Evolutionary conservation across 2,329 filamentous ascomycete species (phyloP).

Genomic region (Cladosporium sp.): DNA sequence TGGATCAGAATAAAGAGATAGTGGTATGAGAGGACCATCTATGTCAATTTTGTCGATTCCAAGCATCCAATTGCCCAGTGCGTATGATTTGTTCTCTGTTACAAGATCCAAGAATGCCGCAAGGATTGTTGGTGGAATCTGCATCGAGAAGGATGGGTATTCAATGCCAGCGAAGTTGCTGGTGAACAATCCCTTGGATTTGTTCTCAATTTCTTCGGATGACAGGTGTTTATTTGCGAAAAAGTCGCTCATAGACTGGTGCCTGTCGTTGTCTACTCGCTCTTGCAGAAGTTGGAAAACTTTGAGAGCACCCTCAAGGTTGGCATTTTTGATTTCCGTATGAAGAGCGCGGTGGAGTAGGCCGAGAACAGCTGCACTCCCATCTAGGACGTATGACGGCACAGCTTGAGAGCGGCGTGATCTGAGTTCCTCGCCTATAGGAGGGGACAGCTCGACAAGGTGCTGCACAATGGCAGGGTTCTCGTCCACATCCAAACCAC

Average conservation of each 20-base stretch:
- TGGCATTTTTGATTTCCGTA: constrained; percentile 36
- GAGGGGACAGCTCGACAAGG: constrained; percentile 35
- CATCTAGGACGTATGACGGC: constrained; percentile 41
- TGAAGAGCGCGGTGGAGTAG: constrained; percentile 41
- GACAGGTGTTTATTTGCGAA: constrained; percentile 27
- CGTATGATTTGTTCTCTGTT: constrained; percentile 42
- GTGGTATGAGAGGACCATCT: constrained; percentile 51
- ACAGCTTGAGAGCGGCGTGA: constrained; percentile 32
- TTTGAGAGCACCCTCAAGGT: constrained; percentile 35
- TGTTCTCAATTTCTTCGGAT: constrained; percentile 18
- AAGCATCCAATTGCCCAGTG: constrained; percentile 52
- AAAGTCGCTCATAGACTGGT: constrained; percentile 39
- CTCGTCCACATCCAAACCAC: constrained; percentile 40
- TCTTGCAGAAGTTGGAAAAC: constrained; percentile 36
- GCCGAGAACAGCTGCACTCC: constrained; percentile 39
- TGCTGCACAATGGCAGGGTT: constrained; percentile 42
- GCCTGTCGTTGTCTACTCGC: constrained; percentile 42
- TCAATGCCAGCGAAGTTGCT: constrained; percentile 35
- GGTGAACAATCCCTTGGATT: constrained; percentile 20
- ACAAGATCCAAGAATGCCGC: constrained; percentile 39
- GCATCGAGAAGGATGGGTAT: constrained; percentile 42
- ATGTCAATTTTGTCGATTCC: constrained; percentile 49
- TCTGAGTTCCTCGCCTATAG: constrained; percentile 38
- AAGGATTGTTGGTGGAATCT: constrained; percentile 46
- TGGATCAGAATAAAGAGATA: constrained; percentile 42